Conservation (phyloP, 2,329 filamentous ascomycete genomes). For the Rutstroemia sydowiana region DNA sequence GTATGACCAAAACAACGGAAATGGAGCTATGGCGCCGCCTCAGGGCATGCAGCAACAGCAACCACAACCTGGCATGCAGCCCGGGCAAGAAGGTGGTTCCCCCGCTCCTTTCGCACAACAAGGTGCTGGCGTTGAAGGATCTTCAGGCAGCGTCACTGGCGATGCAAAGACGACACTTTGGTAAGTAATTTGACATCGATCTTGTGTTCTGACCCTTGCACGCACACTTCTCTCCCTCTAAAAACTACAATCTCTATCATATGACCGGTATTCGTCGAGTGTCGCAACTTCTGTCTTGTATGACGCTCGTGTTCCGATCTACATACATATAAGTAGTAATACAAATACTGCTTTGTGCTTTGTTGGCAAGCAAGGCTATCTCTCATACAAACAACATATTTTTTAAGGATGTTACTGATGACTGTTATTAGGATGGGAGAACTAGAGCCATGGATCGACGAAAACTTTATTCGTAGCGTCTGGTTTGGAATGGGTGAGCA, state of each 20-base stretch:
- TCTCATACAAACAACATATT: too few species aligned
- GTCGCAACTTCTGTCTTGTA: too few species aligned
- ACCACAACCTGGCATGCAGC: conserved; percentile 23
- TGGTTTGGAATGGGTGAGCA: conserved; percentile 86
- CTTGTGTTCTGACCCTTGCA: conserved; percentile 27
- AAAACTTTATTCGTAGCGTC: conserved; percentile 94
- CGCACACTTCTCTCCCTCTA: neutral
- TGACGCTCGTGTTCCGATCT: too few species aligned
- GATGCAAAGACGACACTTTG: conserved; percentile 51
- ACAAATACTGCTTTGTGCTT: too few species aligned
- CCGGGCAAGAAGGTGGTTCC: conserved; percentile 54
- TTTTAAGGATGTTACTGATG: too few species aligned
- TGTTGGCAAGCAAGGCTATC: too few species aligned
- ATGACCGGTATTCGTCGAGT: too few species aligned
- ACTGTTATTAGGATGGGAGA: conserved; percentile 78
- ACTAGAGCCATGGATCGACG: conserved; percentile 97
- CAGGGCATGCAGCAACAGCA: conserved; percentile 39
- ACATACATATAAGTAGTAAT: too few species aligned
- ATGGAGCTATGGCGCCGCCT: conserved; percentile 37
- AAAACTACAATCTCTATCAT: too few species aligned
- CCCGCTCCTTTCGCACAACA: conserved; percentile 42
- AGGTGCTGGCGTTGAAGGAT: conserved; percentile 27
- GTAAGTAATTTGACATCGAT: conserved; percentile 30
- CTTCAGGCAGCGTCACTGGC: conserved; percentile 33
- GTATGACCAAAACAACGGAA: conserved; percentile 38